A percentile compares a stretch with the other conserved stretches of the same genome.
phyloP scores from a whole-genome alignment of 345 rosid species.

The Salix suchowensis region DNA sequence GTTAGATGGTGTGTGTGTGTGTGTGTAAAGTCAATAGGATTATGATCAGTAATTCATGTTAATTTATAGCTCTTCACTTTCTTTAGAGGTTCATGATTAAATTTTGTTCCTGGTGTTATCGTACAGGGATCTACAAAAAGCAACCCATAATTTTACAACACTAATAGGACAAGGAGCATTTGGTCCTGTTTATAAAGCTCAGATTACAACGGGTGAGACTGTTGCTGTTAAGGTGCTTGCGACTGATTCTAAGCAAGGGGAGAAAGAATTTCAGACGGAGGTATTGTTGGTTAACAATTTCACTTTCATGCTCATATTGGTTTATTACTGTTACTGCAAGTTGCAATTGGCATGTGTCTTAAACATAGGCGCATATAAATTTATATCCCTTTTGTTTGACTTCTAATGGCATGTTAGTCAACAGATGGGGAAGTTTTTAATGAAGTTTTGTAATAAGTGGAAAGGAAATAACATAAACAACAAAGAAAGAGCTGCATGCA shows the following conservation, averaged over 20 bases:
- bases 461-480: neutral
- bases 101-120: conserved; percentile 3
- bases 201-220: conserved; percentile 80
- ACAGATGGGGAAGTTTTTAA: neutral
- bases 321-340: neutral
- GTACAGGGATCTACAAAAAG: conserved; percentile 93
- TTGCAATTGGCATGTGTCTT: conserved; percentile 4
- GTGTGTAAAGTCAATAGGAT: neutral
- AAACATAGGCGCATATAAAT: neutral
- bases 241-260: conserved; percentile 96
- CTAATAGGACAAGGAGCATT: conserved; percentile 94
- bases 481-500: neutral
- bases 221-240: conserved; percentile 97
- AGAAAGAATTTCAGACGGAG: conserved; percentile 97
- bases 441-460: neutral
- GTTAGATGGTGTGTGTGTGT: neutral
- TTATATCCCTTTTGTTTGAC: neutral
- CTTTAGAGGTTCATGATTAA: neutral
- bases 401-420: neutral
- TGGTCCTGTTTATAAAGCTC: conserved; percentile 99
- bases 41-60: neutral
- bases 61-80: neutral
- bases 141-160: conserved; percentile 84
- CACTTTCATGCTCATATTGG: neutral
- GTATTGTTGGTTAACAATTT: conserved; percentile 28